These are phyloP conservation scores for Baeospora myosura DNA, from an alignment of 1,284 basidiomycete genomes.

Conservation along the genomic window DNA sequence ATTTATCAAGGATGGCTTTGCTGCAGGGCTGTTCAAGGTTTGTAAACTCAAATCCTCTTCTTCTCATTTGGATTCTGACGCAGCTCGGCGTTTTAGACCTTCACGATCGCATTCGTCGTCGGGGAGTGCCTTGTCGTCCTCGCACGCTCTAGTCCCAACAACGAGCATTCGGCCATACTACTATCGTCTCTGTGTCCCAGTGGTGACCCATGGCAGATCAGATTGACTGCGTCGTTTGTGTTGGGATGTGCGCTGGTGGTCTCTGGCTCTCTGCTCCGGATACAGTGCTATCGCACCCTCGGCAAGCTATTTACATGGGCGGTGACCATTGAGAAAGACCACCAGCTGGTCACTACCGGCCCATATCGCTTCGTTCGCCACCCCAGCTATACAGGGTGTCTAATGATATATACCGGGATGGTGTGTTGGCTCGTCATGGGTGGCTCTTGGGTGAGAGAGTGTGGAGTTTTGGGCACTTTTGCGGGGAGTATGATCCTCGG, in stretches of 20 bases:
- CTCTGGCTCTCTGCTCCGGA: constrained; percentile 18
- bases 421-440: constrained; percentile 22
- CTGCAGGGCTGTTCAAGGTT: no score
- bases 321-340: constrained; percentile 32
- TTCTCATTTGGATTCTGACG: no score
- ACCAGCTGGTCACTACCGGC: constrained; percentile 31
- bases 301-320: constrained; percentile 36
- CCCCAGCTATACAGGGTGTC: constrained; percentile 31
- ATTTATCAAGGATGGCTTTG: no score
- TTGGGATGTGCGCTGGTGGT: constrained; percentile 12
- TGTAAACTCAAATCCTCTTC: no score
- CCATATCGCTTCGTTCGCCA: constrained; percentile 34
- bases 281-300: constrained; percentile 31
- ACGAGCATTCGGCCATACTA: no score
- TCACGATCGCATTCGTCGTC: no score
- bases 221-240: constrained; percentile 11
- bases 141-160: no score
- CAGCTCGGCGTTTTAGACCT: no score
- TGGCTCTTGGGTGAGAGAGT: constrained; percentile 36
- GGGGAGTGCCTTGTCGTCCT: no score
- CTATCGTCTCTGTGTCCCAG: no score
- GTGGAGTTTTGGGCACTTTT: constrained; percentile 23
- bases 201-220: no score
- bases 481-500: constrained; percentile 20
- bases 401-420: constrained; percentile 26